Conservation (phyloP, 306 rosid genomes). For the Castanea crenata region DNA sequence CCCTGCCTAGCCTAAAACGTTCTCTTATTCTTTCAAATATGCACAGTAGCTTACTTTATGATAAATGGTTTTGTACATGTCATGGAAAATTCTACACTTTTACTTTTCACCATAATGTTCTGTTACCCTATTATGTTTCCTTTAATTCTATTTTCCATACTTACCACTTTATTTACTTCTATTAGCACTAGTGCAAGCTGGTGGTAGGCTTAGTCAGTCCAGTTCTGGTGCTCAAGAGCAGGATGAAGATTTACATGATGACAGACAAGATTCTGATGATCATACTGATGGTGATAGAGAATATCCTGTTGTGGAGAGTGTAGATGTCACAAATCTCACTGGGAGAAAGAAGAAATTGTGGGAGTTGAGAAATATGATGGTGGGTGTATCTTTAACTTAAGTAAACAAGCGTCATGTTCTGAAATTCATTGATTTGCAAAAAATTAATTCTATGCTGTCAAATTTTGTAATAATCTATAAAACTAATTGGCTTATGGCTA, state of each 20-base stretch:
- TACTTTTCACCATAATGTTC: not conserved
- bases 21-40: not conserved
- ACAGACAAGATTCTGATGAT: conserved; percentile 43
- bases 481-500: not conserved
- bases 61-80: not conserved
- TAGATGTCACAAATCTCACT: conserved; percentile 44
- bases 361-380: conserved; percentile 90
- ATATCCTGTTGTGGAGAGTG: conserved; percentile 33
- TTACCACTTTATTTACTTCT: not conserved
- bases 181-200: conserved; percentile 47
- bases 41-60: not conserved
- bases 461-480: not conserved
- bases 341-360: conserved; percentile 79
- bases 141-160: not conserved
- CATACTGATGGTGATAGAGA: conserved; percentile 54
- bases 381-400: conserved; percentile 21
- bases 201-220: conserved; percentile 35
- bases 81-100: not conserved
- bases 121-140: not conserved
- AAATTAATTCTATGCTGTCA: not conserved
- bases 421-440: not conserved
- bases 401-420: not conserved
- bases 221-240: conserved; percentile 31
- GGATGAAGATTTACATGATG: conserved; percentile 48
- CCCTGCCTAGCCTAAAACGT: not conserved